These are phyloP conservation scores for Ascomycota sp. DNA, from an alignment of 2,329 filamentous ascomycete genomes.

Conservation along the genomic window DNA sequence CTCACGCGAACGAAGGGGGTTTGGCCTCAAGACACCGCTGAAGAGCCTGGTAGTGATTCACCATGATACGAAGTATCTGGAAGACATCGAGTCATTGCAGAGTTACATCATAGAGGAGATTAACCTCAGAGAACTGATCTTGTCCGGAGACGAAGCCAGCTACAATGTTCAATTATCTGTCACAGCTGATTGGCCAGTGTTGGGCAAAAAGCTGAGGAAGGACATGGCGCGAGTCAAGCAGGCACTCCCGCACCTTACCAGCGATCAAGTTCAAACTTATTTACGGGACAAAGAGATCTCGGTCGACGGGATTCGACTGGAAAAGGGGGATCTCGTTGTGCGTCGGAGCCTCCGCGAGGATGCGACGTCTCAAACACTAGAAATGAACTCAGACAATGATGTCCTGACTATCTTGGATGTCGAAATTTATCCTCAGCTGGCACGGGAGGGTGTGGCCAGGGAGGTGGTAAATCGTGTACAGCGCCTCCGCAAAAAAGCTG, in stretches of 20 bases:
- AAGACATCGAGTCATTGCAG: slow-evolving; percentile 67
- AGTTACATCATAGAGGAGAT: slow-evolving; percentile 81
- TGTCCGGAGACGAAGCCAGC: slow-evolving; percentile 68
- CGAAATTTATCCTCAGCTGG: slow-evolving; percentile 61
- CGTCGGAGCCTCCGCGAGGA: slow-evolving; percentile 57
- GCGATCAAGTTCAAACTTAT: slow-evolving; percentile 61
- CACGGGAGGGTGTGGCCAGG: slow-evolving; percentile 68
- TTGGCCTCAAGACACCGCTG: slow-evolving; percentile 75
- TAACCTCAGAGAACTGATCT: slow-evolving; percentile 65
- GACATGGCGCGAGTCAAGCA: slow-evolving; percentile 82
- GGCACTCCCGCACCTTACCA: slow-evolving; percentile 56
- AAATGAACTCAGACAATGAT: slow-evolving; percentile 73
- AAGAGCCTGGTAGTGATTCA: slow-evolving; percentile 82
- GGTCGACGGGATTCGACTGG: slow-evolving; percentile 69
- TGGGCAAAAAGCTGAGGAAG: slow-evolving; percentile 95
- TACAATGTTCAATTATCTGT: slow-evolving; percentile 88
- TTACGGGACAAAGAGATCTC: slow-evolving; percentile 49
- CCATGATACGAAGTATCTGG: slow-evolving; percentile 57
- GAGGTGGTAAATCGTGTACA: slow-evolving; percentile 90
- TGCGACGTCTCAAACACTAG: slow-evolving; percentile 47
- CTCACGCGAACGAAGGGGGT: slow-evolving; percentile 61
- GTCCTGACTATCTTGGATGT: slow-evolving; percentile 80
- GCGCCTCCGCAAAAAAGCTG: slow-evolving; percentile 78
- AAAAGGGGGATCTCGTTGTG: slow-evolving; percentile 57
- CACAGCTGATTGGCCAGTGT: slow-evolving; percentile 72